Evolutionary conservation across 2,329 filamentous ascomycete genomes (phyloP).

Genomic region (Penicillium sp.): DNA sequence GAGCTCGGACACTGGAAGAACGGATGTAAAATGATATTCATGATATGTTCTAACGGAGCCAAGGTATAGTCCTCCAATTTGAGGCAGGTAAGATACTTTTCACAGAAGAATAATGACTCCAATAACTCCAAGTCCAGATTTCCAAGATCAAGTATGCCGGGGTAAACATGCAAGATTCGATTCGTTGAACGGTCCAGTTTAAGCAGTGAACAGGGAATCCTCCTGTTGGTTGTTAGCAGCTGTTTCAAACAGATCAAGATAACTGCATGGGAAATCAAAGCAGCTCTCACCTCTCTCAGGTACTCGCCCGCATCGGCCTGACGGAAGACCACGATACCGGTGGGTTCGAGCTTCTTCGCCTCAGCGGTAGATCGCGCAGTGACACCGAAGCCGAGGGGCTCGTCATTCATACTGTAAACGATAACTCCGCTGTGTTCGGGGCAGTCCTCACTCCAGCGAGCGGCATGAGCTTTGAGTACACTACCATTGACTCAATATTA

Average conservation of each 20-base stretch:
- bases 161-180: conserved; percentile 15
- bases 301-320: conserved; percentile 96
- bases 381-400: conserved; percentile 80
- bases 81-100: conserved; percentile 13
- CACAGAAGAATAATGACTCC: conserved; percentile 12
- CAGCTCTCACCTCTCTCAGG: conserved; percentile 60
- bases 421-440: conserved; percentile 90
- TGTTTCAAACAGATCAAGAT: background rate
- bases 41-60: background rate
- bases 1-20: background rate
- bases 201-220: conserved; percentile 58
- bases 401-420: conserved; percentile 87
- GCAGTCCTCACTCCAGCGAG: conserved; percentile 82
- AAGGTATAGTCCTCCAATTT: conserved; percentile 1
- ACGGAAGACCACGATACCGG: conserved; percentile 79
- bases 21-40: background rate
- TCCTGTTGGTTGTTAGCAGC: conserved; percentile 38
- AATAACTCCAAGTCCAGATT: conserved; percentile 26
- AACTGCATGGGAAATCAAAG: background rate
- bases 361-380: conserved; percentile 84
- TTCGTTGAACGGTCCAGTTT: conserved; percentile 13
- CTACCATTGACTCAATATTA: background rate
- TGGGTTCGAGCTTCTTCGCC: conserved; percentile 78
- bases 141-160: conserved; percentile 24
- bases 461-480: conserved; percentile 64